Evolutionary conservation across 1,284 basidiomycete species (phyloP).

Genomic region (Ganoderma lingzhi): DNA sequence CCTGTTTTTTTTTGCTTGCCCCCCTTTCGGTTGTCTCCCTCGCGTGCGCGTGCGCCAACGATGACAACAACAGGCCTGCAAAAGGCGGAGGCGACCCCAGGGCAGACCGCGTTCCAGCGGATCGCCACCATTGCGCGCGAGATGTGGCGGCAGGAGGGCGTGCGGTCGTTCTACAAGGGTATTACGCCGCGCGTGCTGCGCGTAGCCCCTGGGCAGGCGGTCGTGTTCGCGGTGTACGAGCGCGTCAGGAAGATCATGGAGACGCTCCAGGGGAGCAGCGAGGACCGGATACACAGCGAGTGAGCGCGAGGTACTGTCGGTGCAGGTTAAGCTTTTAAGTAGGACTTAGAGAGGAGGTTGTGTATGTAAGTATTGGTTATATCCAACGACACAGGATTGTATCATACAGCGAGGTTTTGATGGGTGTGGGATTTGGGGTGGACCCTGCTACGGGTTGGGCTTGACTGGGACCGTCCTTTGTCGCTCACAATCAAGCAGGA

Average conservation of each 20-base stretch:
- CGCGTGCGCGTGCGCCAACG: no score
- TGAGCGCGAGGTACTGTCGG: constrained; percentile 40
- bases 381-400: background rate
- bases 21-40: background rate
- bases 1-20: background rate
- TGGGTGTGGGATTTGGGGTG: no score
- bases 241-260: constrained; percentile 81
- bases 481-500: no score
- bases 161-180: constrained; percentile 93
- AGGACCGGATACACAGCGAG: constrained; percentile 72
- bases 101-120: constrained; percentile 80
- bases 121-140: constrained; percentile 85
- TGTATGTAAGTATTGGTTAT: constrained; percentile 3
- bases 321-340: background rate
- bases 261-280: constrained; percentile 62
- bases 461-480: no score
- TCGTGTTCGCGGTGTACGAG: constrained; percentile 94
- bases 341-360: background rate
- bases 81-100: constrained; percentile 82
- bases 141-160: constrained; percentile 95
- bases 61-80: constrained; percentile 68
- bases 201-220: constrained; percentile 94
- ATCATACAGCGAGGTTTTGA: background rate
- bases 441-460: no score
- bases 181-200: constrained; percentile 97